These are phyloP conservation scores for Mucor plumbeus DNA, from an alignment of 371 early-diverging fungal genomes.

Conservation along the genomic window DNA sequence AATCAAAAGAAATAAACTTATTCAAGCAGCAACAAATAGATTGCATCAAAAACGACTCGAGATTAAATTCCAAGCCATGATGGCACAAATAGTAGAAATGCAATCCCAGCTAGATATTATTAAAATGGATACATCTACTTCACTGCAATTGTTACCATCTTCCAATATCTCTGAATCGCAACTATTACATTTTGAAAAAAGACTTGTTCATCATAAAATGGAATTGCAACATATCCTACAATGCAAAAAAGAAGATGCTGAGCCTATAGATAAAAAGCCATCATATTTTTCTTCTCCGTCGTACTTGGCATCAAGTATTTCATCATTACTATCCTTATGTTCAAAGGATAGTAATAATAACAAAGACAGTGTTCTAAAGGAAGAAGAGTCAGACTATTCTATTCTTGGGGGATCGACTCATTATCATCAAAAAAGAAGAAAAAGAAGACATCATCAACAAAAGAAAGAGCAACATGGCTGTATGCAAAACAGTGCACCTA, in stretches of 20 bases:
- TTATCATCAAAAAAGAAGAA: slow-evolving; percentile 8
- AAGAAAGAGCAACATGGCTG: not conserved
- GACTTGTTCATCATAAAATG: slow-evolving; percentile 13
- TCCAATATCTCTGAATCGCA: not conserved
- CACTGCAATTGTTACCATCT: not conserved
- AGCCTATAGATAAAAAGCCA: not conserved
- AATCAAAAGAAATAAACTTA: slow-evolving; percentile 1
- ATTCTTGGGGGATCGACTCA: not conserved
- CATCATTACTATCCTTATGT: not conserved
- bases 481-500: not conserved
- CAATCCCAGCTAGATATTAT: slow-evolving; percentile 24
- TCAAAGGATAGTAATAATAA: not conserved
- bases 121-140: slow-evolving; percentile 18
- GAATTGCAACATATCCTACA: slow-evolving; percentile 1
- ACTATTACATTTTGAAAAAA: slow-evolving; percentile 17
- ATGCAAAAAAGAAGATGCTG: not conserved
- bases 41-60: slow-evolving; percentile 21
- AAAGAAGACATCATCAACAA: slow-evolving; percentile 1
- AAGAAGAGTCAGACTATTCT: slow-evolving; percentile 10
- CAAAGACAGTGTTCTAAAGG: not conserved
- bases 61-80: slow-evolving; percentile 16
- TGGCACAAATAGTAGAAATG: slow-evolving; percentile 19
- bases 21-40: slow-evolving; percentile 20
- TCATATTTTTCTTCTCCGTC: not conserved
- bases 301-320: not conserved